These are phyloP conservation scores for Ceriops decandra DNA, from an alignment of 345 rosid genomes.

Conservation along the genomic window DNA sequence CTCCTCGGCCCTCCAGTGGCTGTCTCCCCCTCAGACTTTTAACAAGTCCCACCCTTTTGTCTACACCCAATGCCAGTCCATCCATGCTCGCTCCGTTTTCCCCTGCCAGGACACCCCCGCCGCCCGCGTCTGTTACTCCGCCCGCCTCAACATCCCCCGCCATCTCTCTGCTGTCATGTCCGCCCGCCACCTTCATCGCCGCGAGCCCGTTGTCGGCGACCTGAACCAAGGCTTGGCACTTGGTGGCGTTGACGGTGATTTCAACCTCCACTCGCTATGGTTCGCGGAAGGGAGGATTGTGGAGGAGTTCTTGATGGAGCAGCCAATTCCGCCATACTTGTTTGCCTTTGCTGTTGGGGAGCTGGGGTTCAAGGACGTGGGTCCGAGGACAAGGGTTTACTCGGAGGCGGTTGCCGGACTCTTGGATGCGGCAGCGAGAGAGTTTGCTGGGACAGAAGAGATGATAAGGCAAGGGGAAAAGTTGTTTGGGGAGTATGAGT, in stretches of 20 bases:
- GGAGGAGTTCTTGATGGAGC: constrained; percentile 86
- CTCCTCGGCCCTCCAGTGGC: constrained; percentile 94
- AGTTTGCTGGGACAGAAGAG: constrained; percentile 89
- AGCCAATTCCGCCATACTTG: constrained; percentile 86
- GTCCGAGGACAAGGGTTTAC: constrained; percentile 81
- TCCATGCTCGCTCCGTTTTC: constrained; percentile 88
- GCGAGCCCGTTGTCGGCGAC: constrained; percentile 52
- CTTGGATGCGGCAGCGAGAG: constrained; percentile 71
- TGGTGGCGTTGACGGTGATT: constrained; percentile 12
- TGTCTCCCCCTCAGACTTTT: constrained; percentile 68
- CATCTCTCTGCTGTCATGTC: constrained; percentile 86
- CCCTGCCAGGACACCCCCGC: constrained; percentile 98
- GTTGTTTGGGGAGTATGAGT: constrained; percentile 72
- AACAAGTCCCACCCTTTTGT: constrained; percentile 63
- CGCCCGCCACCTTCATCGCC: constrained; percentile 60
- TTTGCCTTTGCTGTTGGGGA: constrained; percentile 93
- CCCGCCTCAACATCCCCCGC: constrained; percentile 55
- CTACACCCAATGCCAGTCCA: constrained; percentile 82
- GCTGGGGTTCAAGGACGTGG: constrained; percentile 72
- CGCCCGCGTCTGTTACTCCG: constrained; percentile 65
- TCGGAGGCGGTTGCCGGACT: constrained; percentile 52
- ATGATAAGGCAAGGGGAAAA: constrained; percentile 81
- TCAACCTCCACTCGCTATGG: constrained; percentile 45
- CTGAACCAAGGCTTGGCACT: not conserved
- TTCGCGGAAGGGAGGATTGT: constrained; percentile 65